Evolutionary conservation across 495 filamentous ascomycete genomes (phyloP).

Genomic region (Parmelia sp.): DNA sequence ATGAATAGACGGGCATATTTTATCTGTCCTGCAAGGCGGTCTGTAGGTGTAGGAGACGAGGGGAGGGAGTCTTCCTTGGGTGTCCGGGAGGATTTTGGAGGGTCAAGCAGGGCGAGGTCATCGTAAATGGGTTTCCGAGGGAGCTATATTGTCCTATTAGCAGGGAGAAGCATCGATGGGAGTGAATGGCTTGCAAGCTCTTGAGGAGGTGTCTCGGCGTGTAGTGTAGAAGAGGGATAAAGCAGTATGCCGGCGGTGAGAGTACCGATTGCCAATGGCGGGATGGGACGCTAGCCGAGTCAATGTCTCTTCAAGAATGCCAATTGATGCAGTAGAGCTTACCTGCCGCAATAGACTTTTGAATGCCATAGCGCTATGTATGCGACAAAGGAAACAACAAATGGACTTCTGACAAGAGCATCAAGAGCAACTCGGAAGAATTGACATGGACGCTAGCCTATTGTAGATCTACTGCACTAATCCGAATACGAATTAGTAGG

Average conservation of each 20-base stretch:
- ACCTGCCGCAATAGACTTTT: constrained; percentile 42
- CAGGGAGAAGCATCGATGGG: neutral
- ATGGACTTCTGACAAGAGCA: neutral
- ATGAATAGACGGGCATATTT: constrained; percentile 72
- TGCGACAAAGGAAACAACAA: neutral
- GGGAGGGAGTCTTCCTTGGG: constrained; percentile 31
- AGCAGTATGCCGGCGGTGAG: constrained; percentile 49
- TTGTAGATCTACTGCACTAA: neutral
- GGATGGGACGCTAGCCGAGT: constrained; percentile 46
- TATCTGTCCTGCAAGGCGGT: constrained; percentile 81
- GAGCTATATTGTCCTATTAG: constrained; percentile 30
- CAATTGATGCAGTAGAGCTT: constrained; percentile 20
- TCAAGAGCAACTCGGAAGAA: neutral
- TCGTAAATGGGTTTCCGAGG: constrained; percentile 86
- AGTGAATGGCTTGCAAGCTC: constrained; percentile 26
- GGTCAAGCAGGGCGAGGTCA: constrained; percentile 44
- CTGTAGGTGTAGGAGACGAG: constrained; percentile 70
- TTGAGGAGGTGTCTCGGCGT: constrained; percentile 51
- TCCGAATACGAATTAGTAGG: constrained; percentile 20
- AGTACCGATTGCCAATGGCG: constrained; percentile 49
- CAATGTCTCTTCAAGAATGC: constrained; percentile 10
- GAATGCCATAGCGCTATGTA: too few species aligned
- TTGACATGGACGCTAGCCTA: neutral
- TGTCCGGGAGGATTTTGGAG: constrained; percentile 35
- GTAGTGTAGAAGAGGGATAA: constrained; percentile 46